Conservation (phyloP, 2,329 filamentous ascomycete species). For the Colletotrichum sublineola region DNA sequence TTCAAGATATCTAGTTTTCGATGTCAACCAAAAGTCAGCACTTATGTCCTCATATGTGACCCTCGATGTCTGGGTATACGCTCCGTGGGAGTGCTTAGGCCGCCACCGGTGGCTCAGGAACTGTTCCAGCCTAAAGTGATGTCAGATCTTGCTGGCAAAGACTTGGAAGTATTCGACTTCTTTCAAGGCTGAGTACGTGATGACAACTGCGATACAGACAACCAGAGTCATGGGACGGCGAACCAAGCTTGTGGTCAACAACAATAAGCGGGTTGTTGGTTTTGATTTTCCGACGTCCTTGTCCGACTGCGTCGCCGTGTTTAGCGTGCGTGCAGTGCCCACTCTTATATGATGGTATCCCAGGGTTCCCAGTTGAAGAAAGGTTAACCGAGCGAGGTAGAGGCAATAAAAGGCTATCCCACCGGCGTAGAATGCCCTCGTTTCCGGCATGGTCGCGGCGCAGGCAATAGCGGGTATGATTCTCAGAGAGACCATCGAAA, state of each 20-base stretch:
- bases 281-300: not conserved
- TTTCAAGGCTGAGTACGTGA: not conserved
- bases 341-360: not conserved
- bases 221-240: conserved; percentile 12
- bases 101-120: not conserved
- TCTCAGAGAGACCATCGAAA: not conserved
- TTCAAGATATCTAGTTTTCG: conserved; percentile 12
- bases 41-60: too few relatives aligned
- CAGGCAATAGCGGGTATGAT: conserved; percentile 7
- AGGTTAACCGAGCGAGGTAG: conserved; percentile 13
- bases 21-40: not conserved
- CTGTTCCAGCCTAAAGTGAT: not conserved
- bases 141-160: not conserved
- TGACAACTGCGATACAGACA: not conserved
- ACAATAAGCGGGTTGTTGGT: not conserved
- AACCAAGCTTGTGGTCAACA: not conserved
- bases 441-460: conserved; percentile 3
- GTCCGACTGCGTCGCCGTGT: not conserved
- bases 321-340: not conserved
- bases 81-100: too few relatives aligned
- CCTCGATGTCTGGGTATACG: too few relatives aligned
- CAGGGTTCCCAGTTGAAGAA: conserved; percentile 19
- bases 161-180: not conserved
- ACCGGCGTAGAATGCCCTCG: not conserved
- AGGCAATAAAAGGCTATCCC: conserved; percentile 2